Evolutionary conservation across 441 rosid species (phyloP), one percentile per base, ranked within the genome.

Genomic region (Corymbia calophylla): DNA sequence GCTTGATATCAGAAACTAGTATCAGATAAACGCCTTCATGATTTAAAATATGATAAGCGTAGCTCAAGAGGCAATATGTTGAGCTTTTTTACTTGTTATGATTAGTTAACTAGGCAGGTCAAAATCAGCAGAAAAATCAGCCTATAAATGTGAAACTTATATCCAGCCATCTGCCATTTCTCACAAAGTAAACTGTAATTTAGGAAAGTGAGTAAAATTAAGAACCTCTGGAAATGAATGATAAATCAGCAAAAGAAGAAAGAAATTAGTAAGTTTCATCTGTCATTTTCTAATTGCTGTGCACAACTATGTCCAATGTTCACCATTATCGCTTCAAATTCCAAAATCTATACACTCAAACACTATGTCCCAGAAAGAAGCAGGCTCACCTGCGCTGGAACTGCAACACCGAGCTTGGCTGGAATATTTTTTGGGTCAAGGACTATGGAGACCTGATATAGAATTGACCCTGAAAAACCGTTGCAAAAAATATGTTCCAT

Each of bases 401-500:
- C 99, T 89, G 97, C 89, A 90, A 95, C 94, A 90, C 96, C 99
- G 86, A 98, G 93, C 96, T 91, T 95, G 90, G 94, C 66, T 18
- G 96, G 97, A 89, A 98, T 96, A 84, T 85, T 91, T 92, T 93
- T 96, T 86, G 97, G 98, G 48, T 98, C 98, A 53, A 98, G 95
- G 90, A 97, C 5, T 85, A 98, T 91, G 89, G 95, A 92, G 87
- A 96, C 51, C 94, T 93, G 95, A 92, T 92, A 92, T 14, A 98
- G 90, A 86, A 91, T 94, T 62, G 99, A 95, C 55, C 99, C 99
- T 21, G 99, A 98, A 93, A 98, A 44, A 97, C 96, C 54, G 99
- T 95, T 44, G 99, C 99, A 55, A 98, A 98, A 89, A 97, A 98
- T 89, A 97, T 90, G 90, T 98, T 98, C 99, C 99, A 98, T 91